Percentiles rank a stretch among this genome's conserved stretches.
phyloP scores from a whole-genome alignment of 1,139 yeast genomes.

The Taphrina communis region DNA sequence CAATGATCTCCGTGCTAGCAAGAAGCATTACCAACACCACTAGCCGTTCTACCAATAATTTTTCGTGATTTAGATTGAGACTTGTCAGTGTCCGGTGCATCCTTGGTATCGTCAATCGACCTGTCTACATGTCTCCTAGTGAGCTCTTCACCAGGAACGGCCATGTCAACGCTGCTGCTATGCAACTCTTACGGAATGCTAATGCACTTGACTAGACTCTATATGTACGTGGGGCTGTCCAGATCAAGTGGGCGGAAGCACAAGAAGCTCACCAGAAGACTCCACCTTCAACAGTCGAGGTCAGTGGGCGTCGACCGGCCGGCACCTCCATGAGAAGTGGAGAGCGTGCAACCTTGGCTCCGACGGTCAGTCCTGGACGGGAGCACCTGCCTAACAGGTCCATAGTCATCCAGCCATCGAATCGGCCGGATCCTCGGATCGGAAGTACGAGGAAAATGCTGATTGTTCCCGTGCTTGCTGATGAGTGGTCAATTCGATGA shows the following conservation, averaged over 20 bases:
- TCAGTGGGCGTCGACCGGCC: no score
- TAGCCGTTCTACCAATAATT: conserved; percentile 32
- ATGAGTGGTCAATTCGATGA: no score
- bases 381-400: no score
- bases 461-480: no score
- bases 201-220: neutral
- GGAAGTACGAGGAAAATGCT: neutral
- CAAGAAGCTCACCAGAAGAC: no score
- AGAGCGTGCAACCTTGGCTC: no score
- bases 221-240: conserved; percentile 10
- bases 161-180: conserved; percentile 7
- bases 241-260: conserved; percentile 1
- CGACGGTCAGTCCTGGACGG: no score
- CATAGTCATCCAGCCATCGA: no score
- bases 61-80: conserved; percentile 8
- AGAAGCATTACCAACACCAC: conserved; percentile 15
- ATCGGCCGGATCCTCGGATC: neutral
- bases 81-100: neutral
- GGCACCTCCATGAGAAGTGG: no score
- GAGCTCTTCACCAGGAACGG: conserved; percentile 12
- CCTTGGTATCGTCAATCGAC: neutral
- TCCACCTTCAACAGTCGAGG: no score
- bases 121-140: conserved; percentile 3
- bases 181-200: neutral
- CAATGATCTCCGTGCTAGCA: neutral